Conservation (phyloP, 2,329 filamentous ascomycete genomes). For the Cadophora sp. region DNA sequence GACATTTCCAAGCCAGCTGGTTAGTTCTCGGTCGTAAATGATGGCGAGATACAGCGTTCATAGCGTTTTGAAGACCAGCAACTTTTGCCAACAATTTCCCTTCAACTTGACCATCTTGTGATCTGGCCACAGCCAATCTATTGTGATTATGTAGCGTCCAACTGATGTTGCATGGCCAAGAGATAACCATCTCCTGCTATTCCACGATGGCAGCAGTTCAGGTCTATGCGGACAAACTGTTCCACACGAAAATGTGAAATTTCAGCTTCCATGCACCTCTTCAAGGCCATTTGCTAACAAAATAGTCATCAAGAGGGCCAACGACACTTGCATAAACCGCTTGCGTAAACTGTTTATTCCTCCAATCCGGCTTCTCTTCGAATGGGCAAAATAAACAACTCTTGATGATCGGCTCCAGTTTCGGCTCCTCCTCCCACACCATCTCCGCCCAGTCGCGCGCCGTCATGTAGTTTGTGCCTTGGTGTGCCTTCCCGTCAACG, state of each 20-base stretch:
- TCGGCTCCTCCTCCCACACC: constrained; percentile 36
- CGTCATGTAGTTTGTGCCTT: constrained; percentile 33
- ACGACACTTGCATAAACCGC: constrained; percentile 38
- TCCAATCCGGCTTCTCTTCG: constrained; percentile 37
- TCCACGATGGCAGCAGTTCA: neutral
- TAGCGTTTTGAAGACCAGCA: neutral
- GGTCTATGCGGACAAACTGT: neutral
- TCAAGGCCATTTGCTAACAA: constrained; percentile 15
- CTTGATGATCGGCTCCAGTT: constrained; percentile 32
- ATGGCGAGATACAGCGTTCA: neutral
- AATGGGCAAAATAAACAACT: constrained; percentile 35
- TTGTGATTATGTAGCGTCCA: too few species aligned
- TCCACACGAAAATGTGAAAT: neutral
- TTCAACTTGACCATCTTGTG: too few species aligned
- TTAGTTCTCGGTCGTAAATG: neutral
- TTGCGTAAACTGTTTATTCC: constrained; percentile 33
- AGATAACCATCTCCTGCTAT: too few species aligned
- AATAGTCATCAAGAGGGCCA: constrained; percentile 31
- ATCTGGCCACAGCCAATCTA: too few species aligned
- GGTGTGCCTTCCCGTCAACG: constrained; percentile 30
- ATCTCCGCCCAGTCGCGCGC: constrained; percentile 35
- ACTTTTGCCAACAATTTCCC: neutral
- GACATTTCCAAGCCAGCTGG: neutral
- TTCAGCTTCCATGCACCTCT: neutral
- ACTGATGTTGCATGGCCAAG: too few species aligned